These are phyloP conservation scores for Schoenoplectus triqueter DNA, from an alignment of 202 grass and related monocot species.

Conservation along the genomic window DNA sequence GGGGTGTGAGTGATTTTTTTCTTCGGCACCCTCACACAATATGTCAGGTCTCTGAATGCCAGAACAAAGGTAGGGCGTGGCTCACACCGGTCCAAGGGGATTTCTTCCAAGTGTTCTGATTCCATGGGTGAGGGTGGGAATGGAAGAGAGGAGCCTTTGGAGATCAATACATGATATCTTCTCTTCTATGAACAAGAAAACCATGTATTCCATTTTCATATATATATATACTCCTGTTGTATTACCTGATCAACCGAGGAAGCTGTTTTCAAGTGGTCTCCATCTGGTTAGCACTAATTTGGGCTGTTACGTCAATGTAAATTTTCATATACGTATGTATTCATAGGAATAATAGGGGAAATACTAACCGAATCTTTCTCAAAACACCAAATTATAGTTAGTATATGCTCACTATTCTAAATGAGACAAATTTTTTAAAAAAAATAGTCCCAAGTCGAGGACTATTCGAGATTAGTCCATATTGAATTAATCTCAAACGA, in stretches of 20 bases:
- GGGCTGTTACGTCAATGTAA: neutral
- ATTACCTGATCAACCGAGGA: conserved; percentile 1
- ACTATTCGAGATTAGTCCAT: too few relatives aligned
- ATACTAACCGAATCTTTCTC: too few relatives aligned
- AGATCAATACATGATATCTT: neutral
- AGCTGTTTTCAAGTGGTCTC: neutral
- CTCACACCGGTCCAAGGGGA: neutral
- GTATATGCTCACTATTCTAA: too few relatives aligned
- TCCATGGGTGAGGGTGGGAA: conserved; percentile 11
- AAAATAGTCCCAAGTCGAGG: too few relatives aligned
- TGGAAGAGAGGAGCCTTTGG: neutral
- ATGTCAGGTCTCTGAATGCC: conserved; percentile 21
- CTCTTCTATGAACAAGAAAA: conserved; percentile 14
- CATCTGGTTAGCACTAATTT: conserved; percentile 10
- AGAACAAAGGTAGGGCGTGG: neutral
- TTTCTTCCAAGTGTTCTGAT: neutral
- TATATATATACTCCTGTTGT: neutral
- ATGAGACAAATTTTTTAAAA: too few relatives aligned
- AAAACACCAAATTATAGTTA: too few relatives aligned
- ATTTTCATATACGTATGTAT: too few relatives aligned
- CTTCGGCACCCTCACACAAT: neutral
- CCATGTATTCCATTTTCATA: neutral
- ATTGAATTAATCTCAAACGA: too few relatives aligned
- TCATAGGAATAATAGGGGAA: too few relatives aligned
- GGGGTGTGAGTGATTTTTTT: neutral